Conservation (phyloP, 441 rosid species). For the Euphorbia schlechtendalii region DNA sequence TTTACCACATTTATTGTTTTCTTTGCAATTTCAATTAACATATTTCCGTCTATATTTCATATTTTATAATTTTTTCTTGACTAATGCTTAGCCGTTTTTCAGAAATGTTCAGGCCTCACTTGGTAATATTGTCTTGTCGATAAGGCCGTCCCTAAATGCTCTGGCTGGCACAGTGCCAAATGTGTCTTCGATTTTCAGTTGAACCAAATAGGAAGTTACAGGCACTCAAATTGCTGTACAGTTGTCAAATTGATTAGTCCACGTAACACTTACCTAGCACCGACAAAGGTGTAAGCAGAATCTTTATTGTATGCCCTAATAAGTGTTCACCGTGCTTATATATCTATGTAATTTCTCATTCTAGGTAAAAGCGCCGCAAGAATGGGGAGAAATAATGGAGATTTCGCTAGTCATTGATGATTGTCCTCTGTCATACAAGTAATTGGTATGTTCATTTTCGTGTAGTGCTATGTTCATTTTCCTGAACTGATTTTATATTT, state of each 20-base stretch:
- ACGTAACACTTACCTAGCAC: slow-evolving; percentile 17
- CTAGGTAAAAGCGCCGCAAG: slow-evolving; percentile 15
- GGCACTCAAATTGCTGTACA: slow-evolving; percentile 21
- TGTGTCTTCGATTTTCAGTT: slow-evolving; percentile 9
- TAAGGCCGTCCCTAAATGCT: slow-evolving; percentile 12
- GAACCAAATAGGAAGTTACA: slow-evolving; percentile 27
- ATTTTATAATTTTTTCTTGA: not conserved
- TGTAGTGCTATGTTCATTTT: slow-evolving; percentile 13
- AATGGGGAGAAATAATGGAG: slow-evolving; percentile 10
- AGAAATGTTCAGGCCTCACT: slow-evolving; percentile 13
- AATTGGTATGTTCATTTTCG: not conserved
- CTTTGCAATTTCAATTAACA: not conserved
- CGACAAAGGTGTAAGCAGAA: slow-evolving; percentile 7
- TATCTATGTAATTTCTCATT: slow-evolving; percentile 7
- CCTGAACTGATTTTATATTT: slow-evolving; percentile 3
- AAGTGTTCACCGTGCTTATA: not conserved
- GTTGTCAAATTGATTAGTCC: slow-evolving; percentile 21
- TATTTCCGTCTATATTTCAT: not conserved
- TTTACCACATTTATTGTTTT: not conserved
- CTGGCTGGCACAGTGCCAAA: slow-evolving; percentile 22
- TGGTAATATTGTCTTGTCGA: slow-evolving; percentile 15
- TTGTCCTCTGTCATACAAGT: not conserved
- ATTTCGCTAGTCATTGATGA: slow-evolving; percentile 16
- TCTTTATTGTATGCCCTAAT: slow-evolving; percentile 14
- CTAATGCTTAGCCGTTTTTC: slow-evolving; percentile 9